Conservation (phyloP, 768 basidiomycete genomes). For the Trametes cubensis region DNA sequence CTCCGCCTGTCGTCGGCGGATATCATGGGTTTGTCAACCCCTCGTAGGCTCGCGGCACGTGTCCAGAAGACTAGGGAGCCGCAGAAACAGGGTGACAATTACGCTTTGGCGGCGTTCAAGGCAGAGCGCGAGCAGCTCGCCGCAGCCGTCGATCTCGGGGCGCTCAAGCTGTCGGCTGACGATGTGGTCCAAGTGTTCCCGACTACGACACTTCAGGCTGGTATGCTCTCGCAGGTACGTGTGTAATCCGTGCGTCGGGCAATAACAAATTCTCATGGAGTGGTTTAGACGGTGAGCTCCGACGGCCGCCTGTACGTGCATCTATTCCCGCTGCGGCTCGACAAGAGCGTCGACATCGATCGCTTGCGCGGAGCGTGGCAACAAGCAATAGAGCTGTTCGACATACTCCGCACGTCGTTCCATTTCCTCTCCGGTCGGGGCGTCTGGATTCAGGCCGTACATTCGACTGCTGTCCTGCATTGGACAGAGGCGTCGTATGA, state of each 20-base stretch:
- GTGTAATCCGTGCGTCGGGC: neutral
- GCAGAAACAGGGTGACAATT: neutral
- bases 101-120: slow-evolving; percentile 1
- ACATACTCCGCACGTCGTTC: slow-evolving; percentile 52
- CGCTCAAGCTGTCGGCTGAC: slow-evolving; percentile 30
- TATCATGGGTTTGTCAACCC: slow-evolving; percentile 34
- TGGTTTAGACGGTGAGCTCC: slow-evolving; percentile 33
- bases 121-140: slow-evolving; percentile 13
- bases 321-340: slow-evolving; percentile 33
- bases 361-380: slow-evolving; percentile 43
- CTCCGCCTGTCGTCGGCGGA: slow-evolving; percentile 40
- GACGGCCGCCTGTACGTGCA: slow-evolving; percentile 38
- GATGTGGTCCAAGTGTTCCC: slow-evolving; percentile 43
- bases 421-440: slow-evolving; percentile 43
- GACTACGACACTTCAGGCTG: slow-evolving; percentile 48
- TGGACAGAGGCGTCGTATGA: slow-evolving; percentile 30
- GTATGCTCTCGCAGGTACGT: slow-evolving; percentile 52
- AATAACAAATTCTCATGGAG: neutral
- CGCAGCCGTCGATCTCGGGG: slow-evolving; percentile 16
- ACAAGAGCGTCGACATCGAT: slow-evolving; percentile 28
- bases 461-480: slow-evolving; percentile 28
- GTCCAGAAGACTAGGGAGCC: neutral
- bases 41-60: slow-evolving; percentile 13
- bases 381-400: slow-evolving; percentile 34
- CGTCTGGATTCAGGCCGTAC: slow-evolving; percentile 35